Evolutionary conservation across 306 rosid genomes (phyloP), one percentile per base, ranked within the genome.

Genomic region (Quercus parvula): DNA sequence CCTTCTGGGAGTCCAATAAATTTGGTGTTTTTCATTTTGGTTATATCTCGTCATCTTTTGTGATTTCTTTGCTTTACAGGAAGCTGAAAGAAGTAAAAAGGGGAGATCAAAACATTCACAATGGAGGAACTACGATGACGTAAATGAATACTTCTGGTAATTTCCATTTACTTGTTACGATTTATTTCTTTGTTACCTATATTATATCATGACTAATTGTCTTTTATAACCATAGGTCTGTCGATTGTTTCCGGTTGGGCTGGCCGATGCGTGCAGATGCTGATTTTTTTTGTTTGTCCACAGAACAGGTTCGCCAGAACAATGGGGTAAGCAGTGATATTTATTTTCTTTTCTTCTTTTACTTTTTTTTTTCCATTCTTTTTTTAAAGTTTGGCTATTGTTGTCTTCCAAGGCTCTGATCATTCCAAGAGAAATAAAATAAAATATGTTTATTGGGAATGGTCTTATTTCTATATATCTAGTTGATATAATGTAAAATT

Each of bases 201-300:
- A 57, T 35, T 56, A 44, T 77, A 22, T 73, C 28, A 46, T 54
- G 75, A 75, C 77, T 80, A 44, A 77, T 55, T 69, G 25, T 79
- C 73, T 81, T 61, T 19, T 79, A 38, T 72, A 76, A 86, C 56
- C 87, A 73, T 55, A 95, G 99, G 99, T 95, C 99, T 9, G 97
- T 80, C 81, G 93, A 92, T 89, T 95, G 99, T 81, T 95, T 92
- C 81, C 96, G 96, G 75, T 85, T 92, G 81, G 98, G 99, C 70
- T 95, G 99, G 99, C 99, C 99, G 6, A 95, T 95, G 99, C 98
- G 97, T 71, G 97, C 95, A 7, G 99, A 91, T 81, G 98, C 98
- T 63, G 97, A 95, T 83, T 95, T 95, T 90, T 95, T 95, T 85
- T 83, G 84, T 81, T 66, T 82, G 82, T 87, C 88, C 55, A 15